These are phyloP conservation scores for Amaranthus tricolor DNA, from an alignment of 179 eudicot genomes.

Conservation along the genomic window DNA sequence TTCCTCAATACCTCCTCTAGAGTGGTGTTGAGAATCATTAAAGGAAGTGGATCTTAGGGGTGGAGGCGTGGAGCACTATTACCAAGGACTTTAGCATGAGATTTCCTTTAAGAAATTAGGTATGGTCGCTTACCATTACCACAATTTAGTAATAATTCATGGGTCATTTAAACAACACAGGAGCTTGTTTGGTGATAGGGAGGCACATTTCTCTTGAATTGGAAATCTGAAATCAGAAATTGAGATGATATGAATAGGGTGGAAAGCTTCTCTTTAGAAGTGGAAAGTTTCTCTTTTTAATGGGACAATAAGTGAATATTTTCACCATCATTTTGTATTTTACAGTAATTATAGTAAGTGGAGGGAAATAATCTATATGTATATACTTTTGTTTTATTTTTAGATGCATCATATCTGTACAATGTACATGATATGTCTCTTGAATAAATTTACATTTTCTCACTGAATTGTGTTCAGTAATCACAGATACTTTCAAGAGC, in stretches of 20 bases:
- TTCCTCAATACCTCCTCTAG: no score
- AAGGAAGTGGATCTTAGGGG: no score
- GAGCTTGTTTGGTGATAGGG: background rate
- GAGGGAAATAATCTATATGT: background rate
- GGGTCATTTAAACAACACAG: no score
- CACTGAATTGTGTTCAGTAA: background rate
- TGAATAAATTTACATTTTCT: constrained; percentile 1
- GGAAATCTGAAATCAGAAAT: background rate
- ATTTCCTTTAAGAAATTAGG: no score
- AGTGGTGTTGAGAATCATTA: no score
- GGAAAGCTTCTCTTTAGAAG: background rate
- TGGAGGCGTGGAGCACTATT: no score
- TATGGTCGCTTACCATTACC: no score
- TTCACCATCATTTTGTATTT: background rate
- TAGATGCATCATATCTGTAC: background rate
- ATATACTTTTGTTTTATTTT: background rate
- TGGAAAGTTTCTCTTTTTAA: background rate
- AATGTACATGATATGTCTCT: background rate
- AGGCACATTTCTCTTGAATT: background rate
- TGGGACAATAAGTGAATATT: background rate
- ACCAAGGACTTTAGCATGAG: no score
- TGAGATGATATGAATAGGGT: background rate
- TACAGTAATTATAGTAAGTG: background rate
- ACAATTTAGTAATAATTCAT: no score
- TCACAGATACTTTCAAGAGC: constrained; percentile 32